Evolutionary conservation across 2,329 filamentous ascomycete genomes (phyloP).

Genomic region (Aspergillus flavus): DNA sequence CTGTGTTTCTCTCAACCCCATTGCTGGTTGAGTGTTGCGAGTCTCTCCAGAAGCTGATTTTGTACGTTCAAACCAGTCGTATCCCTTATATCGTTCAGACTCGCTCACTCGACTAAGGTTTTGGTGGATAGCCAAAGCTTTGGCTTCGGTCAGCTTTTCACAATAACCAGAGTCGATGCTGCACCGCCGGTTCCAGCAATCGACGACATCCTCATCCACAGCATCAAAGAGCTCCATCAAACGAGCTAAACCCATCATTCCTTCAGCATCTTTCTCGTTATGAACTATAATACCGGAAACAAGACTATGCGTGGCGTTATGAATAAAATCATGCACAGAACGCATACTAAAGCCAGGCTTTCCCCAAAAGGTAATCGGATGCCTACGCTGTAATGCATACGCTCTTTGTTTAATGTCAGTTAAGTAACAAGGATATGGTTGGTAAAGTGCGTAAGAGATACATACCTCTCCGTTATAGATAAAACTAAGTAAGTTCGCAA

Average conservation of each 20-base stretch:
- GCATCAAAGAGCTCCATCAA: conserved; percentile 50
- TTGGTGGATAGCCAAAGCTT: conserved; percentile 50
- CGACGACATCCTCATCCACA: conserved; percentile 47
- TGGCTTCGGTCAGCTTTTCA: conserved; percentile 66
- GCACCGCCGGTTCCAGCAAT: conserved; percentile 52
- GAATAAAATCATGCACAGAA: conserved; percentile 45
- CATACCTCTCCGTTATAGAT: conserved; percentile 39
- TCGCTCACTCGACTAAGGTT: conserved; percentile 37
- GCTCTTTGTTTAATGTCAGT: conserved; percentile 31
- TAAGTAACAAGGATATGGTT: neutral
- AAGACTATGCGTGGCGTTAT: conserved; percentile 37
- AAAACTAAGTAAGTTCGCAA: conserved; percentile 41
- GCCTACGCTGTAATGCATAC: conserved; percentile 46
- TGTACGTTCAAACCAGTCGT: conserved; percentile 42
- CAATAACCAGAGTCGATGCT: conserved; percentile 65
- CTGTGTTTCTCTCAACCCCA: conserved; percentile 41
- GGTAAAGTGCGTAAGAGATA: neutral
- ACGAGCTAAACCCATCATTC: conserved; percentile 46
- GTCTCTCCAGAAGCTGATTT: conserved; percentile 25
- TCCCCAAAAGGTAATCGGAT: conserved; percentile 47
- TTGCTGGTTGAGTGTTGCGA: conserved; percentile 26
- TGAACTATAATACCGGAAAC: conserved; percentile 46
- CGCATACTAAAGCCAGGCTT: conserved; percentile 43
- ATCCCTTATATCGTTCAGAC: conserved; percentile 38
- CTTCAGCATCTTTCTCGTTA: conserved; percentile 46